Base-by-base conservation (phyloP, 1,284 basidiomycete genomes). In the Psilocybe mexicana region DNA sequence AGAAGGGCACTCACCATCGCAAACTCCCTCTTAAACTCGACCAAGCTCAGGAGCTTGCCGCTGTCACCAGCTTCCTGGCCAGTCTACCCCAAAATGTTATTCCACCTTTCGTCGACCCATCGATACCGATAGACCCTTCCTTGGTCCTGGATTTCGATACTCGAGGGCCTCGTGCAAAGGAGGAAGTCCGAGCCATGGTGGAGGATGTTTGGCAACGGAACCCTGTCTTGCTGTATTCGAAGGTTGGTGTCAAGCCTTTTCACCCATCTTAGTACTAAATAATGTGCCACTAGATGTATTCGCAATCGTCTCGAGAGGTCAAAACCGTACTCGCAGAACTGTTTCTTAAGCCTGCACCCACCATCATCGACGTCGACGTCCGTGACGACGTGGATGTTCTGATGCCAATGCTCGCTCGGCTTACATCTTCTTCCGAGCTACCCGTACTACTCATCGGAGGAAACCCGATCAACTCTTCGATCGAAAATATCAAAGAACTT, bases 111-210 rank as follows among this genome's bases (percentile, higher is more conserved):
- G 79, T 93, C 50, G 84, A 94, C 69, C 87, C 91, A 0, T 64
- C 77, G 4, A 62, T 68, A 18, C 84, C 90, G 0, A 83, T 94
- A 58, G 89, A 93, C 69, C 90, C 92, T 2, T 80, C 88, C 61
- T 80, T 92, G 54, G 81, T 95, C 10, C 80, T 95, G 54, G 93
- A 92, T 67, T 94, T 94, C 70, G 90, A 94, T 70, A 88, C 88
- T 0, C 79, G 85, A 11, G 75, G 79, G 48, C 72, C 75, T 4
- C 79, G 79, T 11, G 83, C 85, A 1, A 74, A 76, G 7, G 79
- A 84, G 46, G 87, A 90, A 64, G 79, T 88, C 38, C 69, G 76
- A 54, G 76, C 72, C 1, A 76, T 86, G 68, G 77, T 86, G 25
- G 73, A 80, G 2, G 81, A 84, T 28, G 83, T 87, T 23, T 93